Evolutionary conservation across 352 stramenopile genomes (phyloP).

Genomic region (Pythium oligandrum): DNA sequence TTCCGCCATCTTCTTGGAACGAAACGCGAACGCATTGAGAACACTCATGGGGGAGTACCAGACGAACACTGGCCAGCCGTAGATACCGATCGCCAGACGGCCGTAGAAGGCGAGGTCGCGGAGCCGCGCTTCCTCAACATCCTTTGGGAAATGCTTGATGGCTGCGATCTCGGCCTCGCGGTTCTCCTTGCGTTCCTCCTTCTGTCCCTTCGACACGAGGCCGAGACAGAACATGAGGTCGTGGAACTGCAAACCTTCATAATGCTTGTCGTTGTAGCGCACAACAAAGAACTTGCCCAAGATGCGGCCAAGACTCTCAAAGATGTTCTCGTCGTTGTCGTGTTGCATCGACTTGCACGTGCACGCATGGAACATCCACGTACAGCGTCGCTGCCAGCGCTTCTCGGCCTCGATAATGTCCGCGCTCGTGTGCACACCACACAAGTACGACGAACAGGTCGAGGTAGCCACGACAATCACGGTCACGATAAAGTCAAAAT

Average conservation of each 20-base stretch:
- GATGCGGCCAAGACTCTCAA: slow-evolving; percentile 54
- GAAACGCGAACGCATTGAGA: slow-evolving; percentile 61
- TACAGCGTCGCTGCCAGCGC: slow-evolving; percentile 62
- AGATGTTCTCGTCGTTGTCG: slow-evolving; percentile 57
- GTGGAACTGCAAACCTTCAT: slow-evolving; percentile 64
- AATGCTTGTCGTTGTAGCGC: slow-evolving; percentile 56
- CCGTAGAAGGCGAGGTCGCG: slow-evolving; percentile 60
- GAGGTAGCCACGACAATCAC: slow-evolving; percentile 29
- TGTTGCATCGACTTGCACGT: slow-evolving; percentile 37
- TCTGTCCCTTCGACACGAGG: slow-evolving; percentile 55
- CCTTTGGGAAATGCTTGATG: slow-evolving; percentile 26
- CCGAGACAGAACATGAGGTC: slow-evolving; percentile 68
- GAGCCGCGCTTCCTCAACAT: slow-evolving; percentile 42
- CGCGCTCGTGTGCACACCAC: slow-evolving; percentile 53
- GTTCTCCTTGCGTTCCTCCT: slow-evolving; percentile 39
- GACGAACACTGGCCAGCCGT: slow-evolving; percentile 75
- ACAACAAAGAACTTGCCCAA: slow-evolving; percentile 76
- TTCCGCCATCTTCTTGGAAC: slow-evolving; percentile 25
- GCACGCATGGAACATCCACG: slow-evolving; percentile 53
- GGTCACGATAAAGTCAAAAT: slow-evolving; percentile 68
- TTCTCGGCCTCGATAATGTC: slow-evolving; percentile 49
- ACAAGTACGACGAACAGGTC: slow-evolving; percentile 58
- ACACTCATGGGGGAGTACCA: slow-evolving; percentile 71
- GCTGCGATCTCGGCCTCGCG: slow-evolving; percentile 15
- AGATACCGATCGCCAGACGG: slow-evolving; percentile 66